phyloP scores from a whole-genome alignment of 495 filamentous ascomycete genomes.

The Tuber aestivum region DNA sequence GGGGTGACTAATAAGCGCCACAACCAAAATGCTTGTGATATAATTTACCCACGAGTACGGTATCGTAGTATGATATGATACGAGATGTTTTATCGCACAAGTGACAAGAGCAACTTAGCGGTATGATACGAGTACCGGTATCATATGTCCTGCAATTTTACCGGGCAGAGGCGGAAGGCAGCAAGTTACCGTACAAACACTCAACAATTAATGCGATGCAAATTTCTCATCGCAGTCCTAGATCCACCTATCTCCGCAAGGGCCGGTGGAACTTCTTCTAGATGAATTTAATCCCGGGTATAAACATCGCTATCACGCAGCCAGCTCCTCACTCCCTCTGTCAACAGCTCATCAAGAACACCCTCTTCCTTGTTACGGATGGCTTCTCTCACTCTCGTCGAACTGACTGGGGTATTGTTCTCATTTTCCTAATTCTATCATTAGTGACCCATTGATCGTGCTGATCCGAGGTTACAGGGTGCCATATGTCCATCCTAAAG shows the following conservation, averaged over 20 bases:
- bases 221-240: neutral
- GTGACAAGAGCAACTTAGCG: too few species aligned
- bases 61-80: too few species aligned
- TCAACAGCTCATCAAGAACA: constrained; percentile 58
- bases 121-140: neutral
- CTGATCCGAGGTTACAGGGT: neutral
- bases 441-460: neutral
- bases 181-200: neutral
- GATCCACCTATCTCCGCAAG: constrained; percentile 47
- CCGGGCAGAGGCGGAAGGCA: neutral
- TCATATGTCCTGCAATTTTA: too few species aligned
- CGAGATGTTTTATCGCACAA: neutral
- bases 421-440: constrained; percentile 49
- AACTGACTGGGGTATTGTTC: constrained; percentile 56
- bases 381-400: constrained; percentile 69
- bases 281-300: constrained; percentile 11
- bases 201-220: neutral
- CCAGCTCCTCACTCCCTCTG: constrained; percentile 57
- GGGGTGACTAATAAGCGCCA: neutral
- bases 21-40: too few species aligned
- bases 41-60: too few species aligned
- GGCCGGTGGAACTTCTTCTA: constrained; percentile 30
- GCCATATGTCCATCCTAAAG: neutral
- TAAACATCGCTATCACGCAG: constrained; percentile 53
- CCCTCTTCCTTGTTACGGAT: constrained; percentile 51